Percentiles rank a stretch among this genome's conserved stretches.
These are phyloP conservation scores for Leptographium wingfieldii DNA, from an alignment of 2,329 filamentous ascomycete species.

Conservation along the genomic window DNA sequence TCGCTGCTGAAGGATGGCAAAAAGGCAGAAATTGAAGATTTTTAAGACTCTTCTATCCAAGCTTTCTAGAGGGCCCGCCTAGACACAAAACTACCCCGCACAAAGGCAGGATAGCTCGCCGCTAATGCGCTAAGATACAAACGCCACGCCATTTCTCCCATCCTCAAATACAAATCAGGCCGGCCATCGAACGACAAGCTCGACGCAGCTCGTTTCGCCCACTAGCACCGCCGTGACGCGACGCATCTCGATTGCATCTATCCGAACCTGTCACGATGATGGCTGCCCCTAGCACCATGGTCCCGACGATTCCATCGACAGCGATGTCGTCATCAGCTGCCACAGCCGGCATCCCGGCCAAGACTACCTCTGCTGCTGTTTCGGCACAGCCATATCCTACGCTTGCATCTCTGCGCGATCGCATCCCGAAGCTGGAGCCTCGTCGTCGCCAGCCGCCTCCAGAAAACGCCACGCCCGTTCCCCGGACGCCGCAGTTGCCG, in stretches of 20 bases:
- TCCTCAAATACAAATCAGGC: not conserved
- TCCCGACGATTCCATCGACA: not conserved
- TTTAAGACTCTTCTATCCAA: not conserved
- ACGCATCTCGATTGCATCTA: not conserved
- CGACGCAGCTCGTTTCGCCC: not conserved
- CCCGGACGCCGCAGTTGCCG: constrained; percentile 63
- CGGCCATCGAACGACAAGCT: not conserved
- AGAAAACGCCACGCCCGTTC: constrained; percentile 49
- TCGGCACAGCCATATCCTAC: not conserved
- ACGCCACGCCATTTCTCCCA: not conserved
- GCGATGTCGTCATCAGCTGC: not conserved
- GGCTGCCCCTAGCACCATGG: not conserved
- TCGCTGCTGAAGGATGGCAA: not conserved
- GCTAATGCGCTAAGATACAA: not conserved
- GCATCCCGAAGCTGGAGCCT: constrained; percentile 55
- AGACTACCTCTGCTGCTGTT: not conserved
- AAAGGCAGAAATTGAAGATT: not conserved
- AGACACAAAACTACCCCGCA: not conserved
- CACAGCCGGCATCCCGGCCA: not conserved
- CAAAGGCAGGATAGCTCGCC: not conserved
- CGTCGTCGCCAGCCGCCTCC: constrained; percentile 40
- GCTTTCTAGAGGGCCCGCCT: not conserved
- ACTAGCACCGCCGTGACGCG: not conserved
- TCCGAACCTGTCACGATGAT: not conserved
- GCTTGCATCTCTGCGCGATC: constrained; percentile 30